Evolutionary conservation across 352 stramenopile genomes (phyloP), one percentile per base, ranked within the genome.

Genomic region (Phytophthora europaea): DNA sequence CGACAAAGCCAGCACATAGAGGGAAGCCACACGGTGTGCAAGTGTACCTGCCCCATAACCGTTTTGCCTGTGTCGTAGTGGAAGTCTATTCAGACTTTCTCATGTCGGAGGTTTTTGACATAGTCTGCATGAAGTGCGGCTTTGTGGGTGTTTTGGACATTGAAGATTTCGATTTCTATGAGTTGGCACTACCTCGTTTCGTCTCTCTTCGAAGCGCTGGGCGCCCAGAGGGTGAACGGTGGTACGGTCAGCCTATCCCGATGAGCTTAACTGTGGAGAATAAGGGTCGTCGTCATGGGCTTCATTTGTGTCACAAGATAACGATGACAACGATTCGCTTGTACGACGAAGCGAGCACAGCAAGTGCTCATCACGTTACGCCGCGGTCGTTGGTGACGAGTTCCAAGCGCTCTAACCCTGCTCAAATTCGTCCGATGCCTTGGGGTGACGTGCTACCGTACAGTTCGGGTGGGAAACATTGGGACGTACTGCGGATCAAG

Each of bases 271-370:
- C 58, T 9, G 67, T 96, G 33, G 85, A 91, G 26, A 87, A 84
- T 50, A 75, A 79, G 65, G 90, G 90, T 3, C 85, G 85, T 23
- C 76, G 83, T 40, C 70, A 93, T 67, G 89, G 90, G 6, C 70
- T 97, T n/a, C 89, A 97, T 61, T 70, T 97, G 53, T 95, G 90
- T 43, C 90, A 97, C 65, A 93, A 88, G 53, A 90, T 94, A 66
- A 82, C 81, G n/a, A 94, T 95, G 84, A 95, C 87, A 33, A 96
- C 90, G 2, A 94, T 97, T 65, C 89, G 90, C 34, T 79, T 97
- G 22, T 96, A 97, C 59, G 90, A 97, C 40, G 90, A 97, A 74
- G 83, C 70, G 2, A 97, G 90, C 61, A 97, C 90, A 20, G 90
- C 90, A 5, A 97, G 90, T 47, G 78, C 87, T 12, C 89, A 97